Percentiles rank a stretch among this genome's conserved stretches.
Evolutionary conservation across 2,329 filamentous ascomycete genomes (phyloP).

Genomic region (Neopestalotiopsis sp.): DNA sequence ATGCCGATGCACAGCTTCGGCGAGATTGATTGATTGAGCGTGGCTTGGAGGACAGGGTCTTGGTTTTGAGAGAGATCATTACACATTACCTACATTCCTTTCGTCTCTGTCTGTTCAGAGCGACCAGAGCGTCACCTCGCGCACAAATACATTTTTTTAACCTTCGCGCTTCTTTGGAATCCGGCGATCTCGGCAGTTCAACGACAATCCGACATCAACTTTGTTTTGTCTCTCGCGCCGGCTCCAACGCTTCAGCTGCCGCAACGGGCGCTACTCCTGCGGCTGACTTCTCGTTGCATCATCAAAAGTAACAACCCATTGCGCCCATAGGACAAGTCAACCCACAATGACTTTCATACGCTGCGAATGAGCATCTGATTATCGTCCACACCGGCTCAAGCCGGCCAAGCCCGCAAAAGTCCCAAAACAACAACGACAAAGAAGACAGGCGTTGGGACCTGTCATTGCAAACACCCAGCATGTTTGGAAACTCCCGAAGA

Average conservation of each 20-base stretch:
- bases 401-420: neutral
- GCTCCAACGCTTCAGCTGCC: neutral
- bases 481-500: conserved; percentile 59
- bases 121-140: neutral
- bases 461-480: conserved; percentile 30
- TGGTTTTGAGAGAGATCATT: neutral
- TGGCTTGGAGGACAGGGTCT: neutral
- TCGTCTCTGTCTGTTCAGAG: neutral
- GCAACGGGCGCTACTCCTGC: neutral
- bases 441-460: conserved; percentile 1
- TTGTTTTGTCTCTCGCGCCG: neutral
- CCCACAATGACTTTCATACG: neutral
- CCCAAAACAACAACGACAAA: neutral
- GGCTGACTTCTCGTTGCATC: neutral
- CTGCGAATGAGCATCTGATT: conserved; percentile 14
- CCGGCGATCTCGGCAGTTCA: neutral
- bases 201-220: neutral
- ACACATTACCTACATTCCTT: neutral
- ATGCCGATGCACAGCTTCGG: neutral
- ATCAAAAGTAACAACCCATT: neutral
- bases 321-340: neutral
- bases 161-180: neutral
- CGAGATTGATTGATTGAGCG: neutral
- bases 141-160: neutral
- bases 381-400: neutral